Conservation (phyloP, 169 alveolate genomes). For the Condylostoma magnum region DNA sequence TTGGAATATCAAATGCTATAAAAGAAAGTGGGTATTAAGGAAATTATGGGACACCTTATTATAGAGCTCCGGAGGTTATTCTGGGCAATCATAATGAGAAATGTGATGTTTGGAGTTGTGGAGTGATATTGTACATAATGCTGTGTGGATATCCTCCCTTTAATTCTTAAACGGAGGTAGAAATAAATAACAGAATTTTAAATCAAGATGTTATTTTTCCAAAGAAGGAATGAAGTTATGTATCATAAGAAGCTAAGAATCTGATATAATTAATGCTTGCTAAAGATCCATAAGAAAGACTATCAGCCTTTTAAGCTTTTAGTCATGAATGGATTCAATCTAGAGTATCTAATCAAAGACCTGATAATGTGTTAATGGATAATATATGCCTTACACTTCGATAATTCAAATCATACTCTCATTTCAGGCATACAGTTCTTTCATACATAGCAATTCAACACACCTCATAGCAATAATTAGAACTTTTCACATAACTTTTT, state of each 20-base stretch:
- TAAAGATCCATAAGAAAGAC: conserved; percentile 32
- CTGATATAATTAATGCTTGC: conserved; percentile 65
- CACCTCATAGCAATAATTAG: not conserved
- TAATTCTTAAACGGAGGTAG: conserved; percentile 67
- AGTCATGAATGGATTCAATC: not conserved
- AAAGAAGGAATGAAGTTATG: conserved; percentile 65
- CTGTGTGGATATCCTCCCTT: conserved; percentile 79
- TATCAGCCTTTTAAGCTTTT: not conserved
- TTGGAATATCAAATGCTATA: not conserved
- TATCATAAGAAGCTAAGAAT: conserved; percentile 69
- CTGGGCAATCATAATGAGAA: conserved; percentile 67
- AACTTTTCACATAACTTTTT: not conserved
- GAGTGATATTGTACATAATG: conserved; percentile 74
- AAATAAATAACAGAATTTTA: conserved; percentile 45
- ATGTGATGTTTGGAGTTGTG: conserved; percentile 78
- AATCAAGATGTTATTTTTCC: conserved; percentile 45
- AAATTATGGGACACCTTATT: conserved; percentile 82
- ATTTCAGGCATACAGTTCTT: not conserved
- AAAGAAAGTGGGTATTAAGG: no score
- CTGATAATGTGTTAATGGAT: not conserved
- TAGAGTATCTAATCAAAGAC: not conserved
- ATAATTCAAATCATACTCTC: not conserved
- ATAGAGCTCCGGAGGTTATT: conserved; percentile 84
- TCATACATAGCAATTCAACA: not conserved
- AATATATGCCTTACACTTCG: not conserved